A percentile compares a stretch with the other conserved stretches of the same genome.
Evolutionary conservation across 805 yeast species (phyloP).

Genomic region (Tetrapisispora fleetii): DNA sequence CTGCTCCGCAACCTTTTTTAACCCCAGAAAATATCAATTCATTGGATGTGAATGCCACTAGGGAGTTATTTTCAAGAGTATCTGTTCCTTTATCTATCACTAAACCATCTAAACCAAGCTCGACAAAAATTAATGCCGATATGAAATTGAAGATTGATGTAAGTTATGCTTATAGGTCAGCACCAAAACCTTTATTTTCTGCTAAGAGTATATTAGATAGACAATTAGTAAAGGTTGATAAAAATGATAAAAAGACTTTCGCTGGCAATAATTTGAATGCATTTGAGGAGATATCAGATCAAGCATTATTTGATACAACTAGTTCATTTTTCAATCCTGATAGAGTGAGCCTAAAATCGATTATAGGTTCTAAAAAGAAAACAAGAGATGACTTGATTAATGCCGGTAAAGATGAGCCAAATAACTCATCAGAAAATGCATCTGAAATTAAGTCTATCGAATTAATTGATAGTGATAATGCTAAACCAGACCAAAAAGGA

Average conservation of each 20-base stretch:
- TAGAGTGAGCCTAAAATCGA: slow-evolving; percentile 20
- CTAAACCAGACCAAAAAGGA: neutral
- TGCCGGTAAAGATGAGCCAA: neutral
- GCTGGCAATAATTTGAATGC: neutral
- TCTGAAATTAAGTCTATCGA: neutral
- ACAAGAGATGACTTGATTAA: neutral
- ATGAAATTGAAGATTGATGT: slow-evolving; percentile 53
- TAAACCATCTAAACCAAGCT: slow-evolving; percentile 34
- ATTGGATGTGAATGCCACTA: neutral
- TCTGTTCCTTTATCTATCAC: slow-evolving; percentile 30
- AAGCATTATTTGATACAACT: slow-evolving; percentile 1
- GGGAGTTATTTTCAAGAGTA: slow-evolving; percentile 31
- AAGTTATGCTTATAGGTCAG: slow-evolving; percentile 48
- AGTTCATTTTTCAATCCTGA: slow-evolving; percentile 26
- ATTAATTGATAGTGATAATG: neutral
- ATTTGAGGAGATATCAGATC: slow-evolving; percentile 4
- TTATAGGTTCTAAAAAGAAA: slow-evolving; percentile 18
- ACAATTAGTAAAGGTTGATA: neutral
- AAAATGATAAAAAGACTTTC: neutral
- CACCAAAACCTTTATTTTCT: slow-evolving; percentile 52
- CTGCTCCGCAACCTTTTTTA: slow-evolving; percentile 30
- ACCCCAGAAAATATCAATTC: neutral
- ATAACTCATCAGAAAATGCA: neutral
- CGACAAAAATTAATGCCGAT: slow-evolving; percentile 37
- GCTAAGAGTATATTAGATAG: slow-evolving; percentile 4